A percentile compares a stretch with the other conserved stretches of the same genome.
These are phyloP conservation scores for Castanea crenata DNA, from an alignment of 306 rosid species.

Conservation along the genomic window DNA sequence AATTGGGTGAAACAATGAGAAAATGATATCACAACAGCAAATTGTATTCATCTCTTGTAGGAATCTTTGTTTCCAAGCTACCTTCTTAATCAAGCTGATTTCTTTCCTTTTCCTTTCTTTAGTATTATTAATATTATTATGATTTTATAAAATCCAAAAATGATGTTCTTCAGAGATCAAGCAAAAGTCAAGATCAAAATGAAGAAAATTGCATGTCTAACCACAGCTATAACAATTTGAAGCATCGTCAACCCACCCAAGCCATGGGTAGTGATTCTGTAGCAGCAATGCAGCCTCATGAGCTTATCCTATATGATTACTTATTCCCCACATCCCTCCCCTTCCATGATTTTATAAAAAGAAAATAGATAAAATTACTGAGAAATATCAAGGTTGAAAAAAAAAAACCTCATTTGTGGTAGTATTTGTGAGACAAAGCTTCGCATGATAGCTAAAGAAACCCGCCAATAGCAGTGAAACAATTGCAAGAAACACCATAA, in stretches of 20 bases:
- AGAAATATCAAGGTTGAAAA: slow-evolving; percentile 18
- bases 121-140: too few relatives aligned
- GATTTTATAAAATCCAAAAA: neutral
- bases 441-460: slow-evolving; percentile 85
- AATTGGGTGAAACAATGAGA: neutral
- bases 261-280: neutral
- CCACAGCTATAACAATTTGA: neutral
- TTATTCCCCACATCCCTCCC: neutral
- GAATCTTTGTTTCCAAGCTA: neutral
- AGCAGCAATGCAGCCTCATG: neutral
- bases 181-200: neutral
- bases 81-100: neutral
- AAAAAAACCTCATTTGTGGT: slow-evolving; percentile 88
- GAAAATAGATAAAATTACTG: slow-evolving; percentile 1
- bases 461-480: slow-evolving; percentile 69
- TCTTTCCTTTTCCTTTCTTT: too few relatives aligned
- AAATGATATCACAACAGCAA: neutral
- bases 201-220: neutral
- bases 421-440: slow-evolving; percentile 81
- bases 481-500: slow-evolving; percentile 79
- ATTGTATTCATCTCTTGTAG: neutral
- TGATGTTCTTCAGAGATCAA: neutral
- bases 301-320: neutral
- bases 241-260: neutral
- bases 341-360: slow-evolving; percentile 4